Base-by-base conservation (phyloP, 768 basidiomycete genomes). In the Podaxis carcinomalis region DNA sequence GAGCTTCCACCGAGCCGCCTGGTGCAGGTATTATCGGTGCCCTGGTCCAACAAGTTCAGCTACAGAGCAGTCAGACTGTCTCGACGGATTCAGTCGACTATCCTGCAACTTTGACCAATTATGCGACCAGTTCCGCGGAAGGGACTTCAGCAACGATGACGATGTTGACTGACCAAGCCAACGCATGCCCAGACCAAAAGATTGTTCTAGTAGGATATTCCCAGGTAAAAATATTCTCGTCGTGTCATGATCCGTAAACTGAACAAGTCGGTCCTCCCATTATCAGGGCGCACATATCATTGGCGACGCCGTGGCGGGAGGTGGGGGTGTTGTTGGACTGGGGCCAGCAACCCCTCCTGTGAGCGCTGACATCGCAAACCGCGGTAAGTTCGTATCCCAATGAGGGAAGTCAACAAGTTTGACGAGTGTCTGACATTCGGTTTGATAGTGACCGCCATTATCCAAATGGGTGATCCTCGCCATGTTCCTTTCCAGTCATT, bases 201-300 rank as follows among this genome's bases (percentile, higher is more conserved):
- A 70, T 72, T 44, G 71, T 72, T 23, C 66, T 72, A 11, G 68
- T 70, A 52, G 69, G 71, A 27, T 72, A 70, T 42, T 70, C 69
- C 27, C 69, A 70, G 61, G 69, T 68, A 28, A 23, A 13, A 23
- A 21, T 11, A 51, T 13, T 19, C 19, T 25, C 36, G 28, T 13
- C 21, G 13, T 11, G 25, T 23, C 19, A 28, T 57, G 42, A 2
- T 23, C 19, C 16, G 5, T 21, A 51, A 37, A 44, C 21, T 37
- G 25, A 54, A 40, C 35, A 14, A 51, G 32, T 32, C 5, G 25
- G 50, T 16, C 23, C 11, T 5, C 50, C 11, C 28, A 11, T 16
- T 54, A 52, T 40, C 53, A 72, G 67, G 71, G 71, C 21, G 71
- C 69, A 2, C 71, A 72, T 54, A 62, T 72, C 44, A 66, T 70